phyloP scores from a whole-genome alignment of 1,284 basidiomycete genomes.

The Inonotus hispidus region DNA sequence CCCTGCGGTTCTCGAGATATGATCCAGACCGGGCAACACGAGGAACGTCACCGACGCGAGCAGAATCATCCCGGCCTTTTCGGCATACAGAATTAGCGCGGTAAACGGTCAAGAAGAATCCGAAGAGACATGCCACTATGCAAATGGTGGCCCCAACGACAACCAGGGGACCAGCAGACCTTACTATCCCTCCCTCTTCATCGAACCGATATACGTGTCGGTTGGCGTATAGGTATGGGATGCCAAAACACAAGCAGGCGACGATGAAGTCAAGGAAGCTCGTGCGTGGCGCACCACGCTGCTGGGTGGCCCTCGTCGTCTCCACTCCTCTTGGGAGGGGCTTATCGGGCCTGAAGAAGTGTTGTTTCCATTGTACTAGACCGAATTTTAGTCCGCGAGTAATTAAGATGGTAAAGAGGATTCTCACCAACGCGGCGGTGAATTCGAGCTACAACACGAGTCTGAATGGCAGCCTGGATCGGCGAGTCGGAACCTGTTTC shows the following conservation, averaged over 20 bases:
- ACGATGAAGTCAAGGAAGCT: constrained; percentile 51
- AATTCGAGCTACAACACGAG: constrained; percentile 61
- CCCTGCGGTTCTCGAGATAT: constrained; percentile 52
- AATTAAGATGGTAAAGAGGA: neutral
- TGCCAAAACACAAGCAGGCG: constrained; percentile 60
- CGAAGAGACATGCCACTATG: constrained; percentile 44
- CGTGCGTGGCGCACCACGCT: constrained; percentile 38
- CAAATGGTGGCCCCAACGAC: constrained; percentile 59
- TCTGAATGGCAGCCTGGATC: constrained; percentile 48
- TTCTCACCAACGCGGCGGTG: constrained; percentile 59
- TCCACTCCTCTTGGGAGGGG: constrained; percentile 49
- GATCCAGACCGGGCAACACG: constrained; percentile 64
- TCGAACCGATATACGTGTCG: constrained; percentile 47
- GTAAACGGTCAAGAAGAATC: constrained; percentile 19
- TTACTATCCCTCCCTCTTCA: constrained; percentile 45
- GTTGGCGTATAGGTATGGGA: constrained; percentile 65
- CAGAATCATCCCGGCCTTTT: constrained; percentile 66
- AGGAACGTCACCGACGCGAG: constrained; percentile 75
- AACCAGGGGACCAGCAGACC: constrained; percentile 51
- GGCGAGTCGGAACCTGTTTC: constrained; percentile 33
- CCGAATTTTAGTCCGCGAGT: neutral
- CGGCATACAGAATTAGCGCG: constrained; percentile 1
- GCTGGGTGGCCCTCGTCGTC: constrained; percentile 23
- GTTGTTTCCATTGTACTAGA: constrained; percentile 67
- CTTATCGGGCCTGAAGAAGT: constrained; percentile 56